A percentile compares a stretch with the other conserved stretches of the same genome.
Conservation (phyloP, 495 filamentous ascomycete species). For the Penicilliopsis zonata region DNA sequence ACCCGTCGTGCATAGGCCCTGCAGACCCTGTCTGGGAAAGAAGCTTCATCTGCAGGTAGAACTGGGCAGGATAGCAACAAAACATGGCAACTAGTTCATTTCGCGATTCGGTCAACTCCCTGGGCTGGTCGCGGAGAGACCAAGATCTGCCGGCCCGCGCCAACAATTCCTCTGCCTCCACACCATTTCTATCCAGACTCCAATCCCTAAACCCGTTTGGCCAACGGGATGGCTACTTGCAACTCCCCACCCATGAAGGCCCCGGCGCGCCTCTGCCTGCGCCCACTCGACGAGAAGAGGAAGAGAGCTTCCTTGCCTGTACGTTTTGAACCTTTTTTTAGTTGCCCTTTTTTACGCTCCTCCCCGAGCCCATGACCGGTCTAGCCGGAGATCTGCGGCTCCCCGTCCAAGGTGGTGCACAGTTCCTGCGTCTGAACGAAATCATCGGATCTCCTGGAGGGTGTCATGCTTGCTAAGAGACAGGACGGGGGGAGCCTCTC, state of each 20-base stretch:
- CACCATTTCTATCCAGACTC: conserved; percentile 67
- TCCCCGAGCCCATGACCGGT: conserved; percentile 12
- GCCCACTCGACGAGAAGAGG: conserved; percentile 75
- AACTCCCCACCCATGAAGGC: conserved; percentile 74
- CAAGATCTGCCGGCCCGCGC: conserved; percentile 70
- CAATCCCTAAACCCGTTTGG: conserved; percentile 85
- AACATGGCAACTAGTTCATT: conserved; percentile 85
- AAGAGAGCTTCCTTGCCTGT: conserved; percentile 93
- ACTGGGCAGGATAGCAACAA: conserved; percentile 6
- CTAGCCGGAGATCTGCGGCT: conserved; percentile 4
- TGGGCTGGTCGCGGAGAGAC: conserved; percentile 89
- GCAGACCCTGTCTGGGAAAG: conserved; percentile 20
- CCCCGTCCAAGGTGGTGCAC: conserved; percentile 22
- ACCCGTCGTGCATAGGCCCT: conserved; percentile 36
- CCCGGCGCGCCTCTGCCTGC: conserved; percentile 83
- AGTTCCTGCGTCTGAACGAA: conserved; percentile 31
- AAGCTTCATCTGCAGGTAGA: conserved; percentile 14
- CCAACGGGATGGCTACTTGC: conserved; percentile 69
- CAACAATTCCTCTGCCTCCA: conserved; percentile 50
- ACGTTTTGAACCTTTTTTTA: conserved; percentile 41
- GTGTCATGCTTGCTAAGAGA: no score
- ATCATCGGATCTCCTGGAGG: no score
- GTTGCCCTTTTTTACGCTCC: not conserved
- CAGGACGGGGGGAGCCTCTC: no score
- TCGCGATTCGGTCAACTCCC: conserved; percentile 82